Base-by-base conservation (phyloP, 495 filamentous ascomycete genomes). In the Hypoxylon lenormandii region DNA sequence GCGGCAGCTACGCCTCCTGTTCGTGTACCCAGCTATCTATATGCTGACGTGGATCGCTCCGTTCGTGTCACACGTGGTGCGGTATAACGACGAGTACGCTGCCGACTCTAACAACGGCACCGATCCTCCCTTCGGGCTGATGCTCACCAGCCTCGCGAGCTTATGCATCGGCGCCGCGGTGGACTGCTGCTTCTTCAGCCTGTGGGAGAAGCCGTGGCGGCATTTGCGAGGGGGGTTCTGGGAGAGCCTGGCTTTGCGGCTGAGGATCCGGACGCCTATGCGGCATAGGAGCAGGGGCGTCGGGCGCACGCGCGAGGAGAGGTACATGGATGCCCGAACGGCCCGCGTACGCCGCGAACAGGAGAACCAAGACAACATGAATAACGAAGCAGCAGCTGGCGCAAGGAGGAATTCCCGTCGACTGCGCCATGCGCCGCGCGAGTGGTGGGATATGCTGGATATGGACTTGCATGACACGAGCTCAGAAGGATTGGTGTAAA, bases 11-110 rank as follows among this genome's bases (percentile, higher is more conserved):
- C 83, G 88, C 45, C 81, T 89, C 26, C 77, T 92, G 2, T 90
- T 92, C 72, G 85, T 89, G 47, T 92, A 93, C 75, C 91, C 91
- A 5, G 70, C 87, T 12, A 80, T 88, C 50, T 92, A 92, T 79
- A 80, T 89, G n/a, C 68, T 87, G 22, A 85, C 90, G 77, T 93
- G 91, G 91, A 73, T 90, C 36, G 76, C 88, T n/a, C 90, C 91
- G 11, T 91, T 92, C 72, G 76, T 89, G 12, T 80, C 79, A 21
- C 86, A 92, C 74, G 80, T 84, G 53, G 69, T 88, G 37, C 81
- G 83, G 38, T 91, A 88, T 77, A 80, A 83, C 51, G 83, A 89
- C 68, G 68, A 76, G 51, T 85, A 80, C 43, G n/a, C n/a, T n/a
- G n/a, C n/a, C n/a, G n/a, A n/a, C n/a, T n/a, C n/a, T n/a, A n/a